phyloP scores from a whole-genome alignment of 169 alveolate genomes.

The Babesia bovis region DNA sequence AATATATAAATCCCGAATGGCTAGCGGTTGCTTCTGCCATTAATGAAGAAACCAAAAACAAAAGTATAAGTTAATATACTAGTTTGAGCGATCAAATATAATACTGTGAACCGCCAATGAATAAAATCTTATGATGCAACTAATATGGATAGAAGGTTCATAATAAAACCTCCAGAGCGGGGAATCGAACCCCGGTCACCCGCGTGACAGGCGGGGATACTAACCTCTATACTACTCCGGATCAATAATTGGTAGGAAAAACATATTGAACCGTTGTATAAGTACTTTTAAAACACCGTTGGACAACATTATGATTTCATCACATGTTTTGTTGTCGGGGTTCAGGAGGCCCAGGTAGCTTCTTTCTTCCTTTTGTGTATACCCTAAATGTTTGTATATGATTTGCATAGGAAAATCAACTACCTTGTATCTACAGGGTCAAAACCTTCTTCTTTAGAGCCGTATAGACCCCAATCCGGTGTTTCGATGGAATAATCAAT shows the following conservation, averaged over 20 bases:
- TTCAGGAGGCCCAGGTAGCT: constrained; percentile 35
- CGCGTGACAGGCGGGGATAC: constrained; percentile 89
- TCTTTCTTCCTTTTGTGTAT: constrained; percentile 57
- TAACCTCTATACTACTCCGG: constrained; percentile 85
- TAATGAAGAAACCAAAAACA: no score
- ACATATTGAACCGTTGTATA: constrained; percentile 5
- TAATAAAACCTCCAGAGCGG: constrained; percentile 83
- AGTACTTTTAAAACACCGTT: not conserved
- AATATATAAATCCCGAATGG: no score
- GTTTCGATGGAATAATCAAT: constrained; percentile 81
- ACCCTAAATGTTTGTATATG: constrained; percentile 10
- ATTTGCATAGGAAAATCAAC: not conserved
- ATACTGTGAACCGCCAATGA: no score
- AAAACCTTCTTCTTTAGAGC: constrained; percentile 83
- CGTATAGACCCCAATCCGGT: constrained; percentile 87
- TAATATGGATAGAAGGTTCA: no score
- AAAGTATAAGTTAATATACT: no score
- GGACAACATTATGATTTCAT: not conserved
- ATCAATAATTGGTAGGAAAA: constrained; percentile 7
- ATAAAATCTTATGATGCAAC: no score
- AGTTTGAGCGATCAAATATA: not conserved
- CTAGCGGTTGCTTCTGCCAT: no score
- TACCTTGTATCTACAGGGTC: constrained; percentile 81
- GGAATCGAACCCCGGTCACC: constrained; percentile 89
- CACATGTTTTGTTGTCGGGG: not conserved